phyloP scores from a whole-genome alignment of 2,329 filamentous ascomycete species.

The Calonectria naviculata region DNA sequence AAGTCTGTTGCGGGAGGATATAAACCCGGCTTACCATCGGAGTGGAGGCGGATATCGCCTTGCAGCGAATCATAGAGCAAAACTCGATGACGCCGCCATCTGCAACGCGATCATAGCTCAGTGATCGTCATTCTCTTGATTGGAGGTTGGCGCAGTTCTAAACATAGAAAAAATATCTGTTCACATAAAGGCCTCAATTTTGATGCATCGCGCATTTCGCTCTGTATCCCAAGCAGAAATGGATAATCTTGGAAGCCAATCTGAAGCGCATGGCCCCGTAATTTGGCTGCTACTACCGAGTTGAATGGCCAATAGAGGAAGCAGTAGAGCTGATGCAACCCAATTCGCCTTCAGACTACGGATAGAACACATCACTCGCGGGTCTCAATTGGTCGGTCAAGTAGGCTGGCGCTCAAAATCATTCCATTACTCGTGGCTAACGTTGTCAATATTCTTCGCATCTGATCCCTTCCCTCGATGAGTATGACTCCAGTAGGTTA shows the following conservation, averaged over 20 bases:
- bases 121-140: not conserved
- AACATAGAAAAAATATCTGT: not conserved
- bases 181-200: not conserved
- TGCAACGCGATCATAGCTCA: not conserved
- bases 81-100: not conserved
- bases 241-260: too few relatives aligned
- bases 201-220: not conserved
- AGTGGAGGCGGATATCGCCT: not conserved
- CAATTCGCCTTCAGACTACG: not conserved
- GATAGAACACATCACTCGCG: too few relatives aligned
- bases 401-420: not conserved
- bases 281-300: too few relatives aligned
- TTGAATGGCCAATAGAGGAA: too few relatives aligned
- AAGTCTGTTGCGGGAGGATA: not conserved
- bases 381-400: too few relatives aligned
- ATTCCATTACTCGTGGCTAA: conserved; percentile 5
- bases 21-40: not conserved
- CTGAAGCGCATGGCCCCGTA: too few relatives aligned
- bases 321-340: too few relatives aligned
- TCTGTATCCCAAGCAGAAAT: not conserved
- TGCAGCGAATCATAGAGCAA: not conserved
- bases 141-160: not conserved
- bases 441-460: not conserved
- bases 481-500: conserved; percentile 44
- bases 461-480: conserved; percentile 22